Percentiles rank a stretch among this genome's conserved stretches.
phyloP scores from a whole-genome alignment of 768 basidiomycete species.

The Pisolithus tinctorius region DNA sequence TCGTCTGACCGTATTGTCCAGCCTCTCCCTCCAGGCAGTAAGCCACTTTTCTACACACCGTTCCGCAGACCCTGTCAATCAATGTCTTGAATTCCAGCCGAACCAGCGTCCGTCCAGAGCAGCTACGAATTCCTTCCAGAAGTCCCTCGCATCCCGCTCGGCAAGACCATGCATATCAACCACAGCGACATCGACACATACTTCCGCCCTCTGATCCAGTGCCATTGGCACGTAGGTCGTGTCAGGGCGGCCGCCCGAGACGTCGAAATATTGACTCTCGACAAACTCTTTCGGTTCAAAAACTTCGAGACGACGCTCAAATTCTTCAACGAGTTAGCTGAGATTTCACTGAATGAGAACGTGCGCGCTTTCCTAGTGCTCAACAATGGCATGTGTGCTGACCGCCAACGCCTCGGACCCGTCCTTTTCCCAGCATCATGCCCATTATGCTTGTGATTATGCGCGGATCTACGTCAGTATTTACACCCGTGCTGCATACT shows the following conservation, averaged over 20 bases:
- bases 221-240: constrained; percentile 21
- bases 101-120: neutral
- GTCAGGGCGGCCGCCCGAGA: constrained; percentile 5
- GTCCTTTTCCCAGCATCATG: neutral
- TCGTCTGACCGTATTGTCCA: neutral
- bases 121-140: constrained; percentile 13
- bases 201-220: constrained; percentile 32
- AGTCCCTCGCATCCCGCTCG: constrained; percentile 19
- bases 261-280: constrained; percentile 14
- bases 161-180: constrained; percentile 30
- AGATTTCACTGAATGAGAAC: constrained; percentile 24
- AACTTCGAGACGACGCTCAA: constrained; percentile 17
- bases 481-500: constrained; percentile 24
- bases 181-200: constrained; percentile 26
- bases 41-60: neutral
- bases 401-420: neutral
- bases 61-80: no score
- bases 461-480: constrained; percentile 21
- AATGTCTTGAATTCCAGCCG: neutral
- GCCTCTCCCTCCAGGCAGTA: neutral
- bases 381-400: neutral
- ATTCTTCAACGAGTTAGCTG: constrained; percentile 23
- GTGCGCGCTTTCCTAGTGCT: constrained; percentile 15
- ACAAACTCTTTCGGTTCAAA: constrained; percentile 25
- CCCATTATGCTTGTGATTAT: constrained; percentile 19